A percentile compares a stretch with the other conserved stretches of the same genome.
Conservation (phyloP, 2,329 filamentous ascomycete genomes). For the Scytalidium lignicola region DNA sequence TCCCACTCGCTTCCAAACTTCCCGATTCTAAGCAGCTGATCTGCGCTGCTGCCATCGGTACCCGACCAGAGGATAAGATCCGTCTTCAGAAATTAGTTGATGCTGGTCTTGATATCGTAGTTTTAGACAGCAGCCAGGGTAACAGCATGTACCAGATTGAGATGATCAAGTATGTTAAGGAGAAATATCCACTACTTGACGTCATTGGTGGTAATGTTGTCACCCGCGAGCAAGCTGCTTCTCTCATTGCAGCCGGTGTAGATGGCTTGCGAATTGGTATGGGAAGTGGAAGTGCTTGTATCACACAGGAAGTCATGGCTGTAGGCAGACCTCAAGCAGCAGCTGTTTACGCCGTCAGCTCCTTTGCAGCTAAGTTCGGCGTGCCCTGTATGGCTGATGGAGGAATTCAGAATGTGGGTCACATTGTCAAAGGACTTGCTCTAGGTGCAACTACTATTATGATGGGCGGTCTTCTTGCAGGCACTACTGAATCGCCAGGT, state of each 20-base stretch:
- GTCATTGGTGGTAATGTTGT: constrained; percentile 99
- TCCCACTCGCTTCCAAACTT: constrained; percentile 92
- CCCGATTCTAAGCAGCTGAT: constrained; percentile 97
- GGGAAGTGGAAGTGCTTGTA: constrained; percentile 96
- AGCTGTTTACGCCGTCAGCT: constrained; percentile 82
- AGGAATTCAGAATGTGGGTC: constrained; percentile 95
- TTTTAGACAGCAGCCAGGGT: constrained; percentile 94
- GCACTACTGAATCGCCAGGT: constrained; percentile 94
- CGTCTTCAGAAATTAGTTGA: constrained; percentile 85
- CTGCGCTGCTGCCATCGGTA: constrained; percentile 91
- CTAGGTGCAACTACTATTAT: constrained; percentile 94
- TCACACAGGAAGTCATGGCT: constrained; percentile 99
- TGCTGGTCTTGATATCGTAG: constrained; percentile 89
- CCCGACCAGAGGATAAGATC: constrained; percentile 84
- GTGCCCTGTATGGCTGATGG: constrained; percentile 98
- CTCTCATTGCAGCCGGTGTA: constrained; percentile 85
- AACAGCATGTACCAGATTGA: constrained; percentile 99
- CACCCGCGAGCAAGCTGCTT: constrained; percentile 90
- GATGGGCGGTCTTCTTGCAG: constrained; percentile 98
- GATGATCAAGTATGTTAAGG: constrained; percentile 96
- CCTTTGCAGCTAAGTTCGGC: constrained; percentile 87
- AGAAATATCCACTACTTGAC: constrained; percentile 77
- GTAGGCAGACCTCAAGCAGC: constrained; percentile 94
- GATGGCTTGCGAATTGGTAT: constrained; percentile 98
- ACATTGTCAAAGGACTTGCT: constrained; percentile 97